Percentiles rank a stretch among this genome's conserved stretches.
These are phyloP conservation scores for Penicillium ochrochloron DNA, from an alignment of 495 filamentous ascomycete genomes.

Conservation along the genomic window DNA sequence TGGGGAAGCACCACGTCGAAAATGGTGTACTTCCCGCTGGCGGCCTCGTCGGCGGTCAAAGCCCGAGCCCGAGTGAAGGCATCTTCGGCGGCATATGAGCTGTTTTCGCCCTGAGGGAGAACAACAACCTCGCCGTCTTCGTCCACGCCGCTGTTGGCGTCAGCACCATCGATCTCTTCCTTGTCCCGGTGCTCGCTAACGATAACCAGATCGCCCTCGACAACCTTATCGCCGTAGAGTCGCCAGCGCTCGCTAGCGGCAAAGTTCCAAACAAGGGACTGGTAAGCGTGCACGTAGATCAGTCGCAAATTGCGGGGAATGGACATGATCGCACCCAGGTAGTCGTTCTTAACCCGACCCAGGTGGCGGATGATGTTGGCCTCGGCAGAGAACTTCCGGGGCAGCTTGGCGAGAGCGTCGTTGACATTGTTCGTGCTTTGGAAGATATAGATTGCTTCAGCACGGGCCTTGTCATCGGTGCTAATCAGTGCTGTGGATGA, in stretches of 20 bases:
- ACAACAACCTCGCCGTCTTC: constrained; percentile 72
- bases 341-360: constrained; percentile 59
- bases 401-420: constrained; percentile 69
- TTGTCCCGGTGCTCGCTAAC: constrained; percentile 59
- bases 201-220: constrained; percentile 87
- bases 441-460: constrained; percentile 75
- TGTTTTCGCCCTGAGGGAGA: constrained; percentile 59
- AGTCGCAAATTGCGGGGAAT: constrained; percentile 79
- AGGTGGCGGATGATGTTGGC: constrained; percentile 76
- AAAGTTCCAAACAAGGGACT: constrained; percentile 90
- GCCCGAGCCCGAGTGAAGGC: constrained; percentile 75
- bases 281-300: constrained; percentile 98
- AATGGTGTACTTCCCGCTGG: constrained; percentile 76
- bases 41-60: constrained; percentile 76
- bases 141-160: constrained; percentile 52
- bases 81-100: constrained; percentile 57
- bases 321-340: constrained; percentile 73
- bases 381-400: constrained; percentile 82
- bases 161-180: constrained; percentile 17
- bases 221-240: constrained; percentile 66
- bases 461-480: constrained; percentile 75
- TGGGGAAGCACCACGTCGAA: constrained; percentile 94
- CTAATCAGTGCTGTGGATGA: constrained; percentile 50
- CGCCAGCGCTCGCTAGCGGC: constrained; percentile 80
- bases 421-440: constrained; percentile 55